Percentiles rank a stretch among this genome's conserved stretches.
Evolutionary conservation across 106 monocot species (phyloP).

Genomic region (Dendrobium officinale): DNA sequence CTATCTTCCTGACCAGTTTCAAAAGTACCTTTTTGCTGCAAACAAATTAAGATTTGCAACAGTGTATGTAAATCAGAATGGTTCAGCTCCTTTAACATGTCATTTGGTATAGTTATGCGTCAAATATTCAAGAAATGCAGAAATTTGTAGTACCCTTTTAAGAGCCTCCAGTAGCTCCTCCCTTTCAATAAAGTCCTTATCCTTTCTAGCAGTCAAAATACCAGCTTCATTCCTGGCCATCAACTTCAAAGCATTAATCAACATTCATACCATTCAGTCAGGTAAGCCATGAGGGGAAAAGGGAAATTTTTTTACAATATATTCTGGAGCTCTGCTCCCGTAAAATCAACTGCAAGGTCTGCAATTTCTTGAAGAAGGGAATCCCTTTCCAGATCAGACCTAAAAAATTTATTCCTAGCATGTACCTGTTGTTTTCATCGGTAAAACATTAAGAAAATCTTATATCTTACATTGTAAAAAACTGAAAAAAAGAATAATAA

Average conservation of each 20-base stretch:
- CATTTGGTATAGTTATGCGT: background rate
- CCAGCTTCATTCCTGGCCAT: constrained; percentile 76
- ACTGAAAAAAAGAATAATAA: background rate
- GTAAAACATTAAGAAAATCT: background rate
- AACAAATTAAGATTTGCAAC: constrained; percentile 9
- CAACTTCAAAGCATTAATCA: constrained; percentile 9
- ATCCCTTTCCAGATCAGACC: constrained; percentile 55
- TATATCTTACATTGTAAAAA: constrained; percentile 7
- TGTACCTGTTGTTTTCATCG: constrained; percentile 37
- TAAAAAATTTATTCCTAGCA: constrained; percentile 82
- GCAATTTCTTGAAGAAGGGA: constrained; percentile 66
- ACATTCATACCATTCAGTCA: background rate
- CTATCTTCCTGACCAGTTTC: constrained; percentile 84
- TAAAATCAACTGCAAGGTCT: constrained; percentile 72
- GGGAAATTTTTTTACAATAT: constrained; percentile 48
- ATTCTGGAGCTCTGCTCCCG: constrained; percentile 93
- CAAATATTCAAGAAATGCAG: background rate
- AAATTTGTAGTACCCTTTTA: constrained; percentile 49
- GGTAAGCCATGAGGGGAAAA: background rate
- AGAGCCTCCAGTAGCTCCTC: constrained; percentile 68
- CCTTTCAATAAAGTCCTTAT: constrained; percentile 66
- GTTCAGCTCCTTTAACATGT: background rate
- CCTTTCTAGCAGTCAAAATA: constrained; percentile 85
- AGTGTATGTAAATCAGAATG: constrained; percentile 1
- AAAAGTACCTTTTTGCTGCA: constrained; percentile 92